These are phyloP conservation scores for Carex kokanica DNA, from an alignment of 176 grass and related monocot species.

Conservation along the genomic window DNA sequence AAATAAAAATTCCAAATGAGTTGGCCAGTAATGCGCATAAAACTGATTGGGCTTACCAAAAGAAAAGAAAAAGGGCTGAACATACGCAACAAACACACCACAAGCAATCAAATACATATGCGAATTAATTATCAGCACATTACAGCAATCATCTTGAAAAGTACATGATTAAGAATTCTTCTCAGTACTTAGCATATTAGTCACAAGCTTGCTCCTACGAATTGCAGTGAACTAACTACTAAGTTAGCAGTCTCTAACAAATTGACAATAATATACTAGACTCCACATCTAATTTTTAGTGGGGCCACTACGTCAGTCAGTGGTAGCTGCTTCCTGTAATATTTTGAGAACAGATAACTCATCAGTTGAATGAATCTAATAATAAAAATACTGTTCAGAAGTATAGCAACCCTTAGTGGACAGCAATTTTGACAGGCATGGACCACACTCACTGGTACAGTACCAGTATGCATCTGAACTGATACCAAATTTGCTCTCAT, in stretches of 20 bases:
- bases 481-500: neutral
- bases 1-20: too few species aligned
- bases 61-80: neutral
- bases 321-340: conserved; percentile 1
- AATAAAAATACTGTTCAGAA: neutral
- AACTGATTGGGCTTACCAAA: neutral
- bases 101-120: neutral
- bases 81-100: neutral
- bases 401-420: neutral
- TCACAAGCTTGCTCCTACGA: neutral
- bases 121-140: neutral
- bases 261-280: neutral
- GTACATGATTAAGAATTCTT: neutral
- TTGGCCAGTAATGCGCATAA: too few species aligned
- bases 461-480: neutral
- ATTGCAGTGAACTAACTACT: neutral
- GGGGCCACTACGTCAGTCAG: neutral
- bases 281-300: neutral
- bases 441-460: neutral
- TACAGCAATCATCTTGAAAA: neutral
- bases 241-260: neutral
- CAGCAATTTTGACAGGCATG: neutral
- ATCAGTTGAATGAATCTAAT: neutral
- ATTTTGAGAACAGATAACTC: neutral
- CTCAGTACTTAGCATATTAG: neutral